phyloP scores from a whole-genome alignment of 176 grass and related monocot genomes.

The Panicum miliaceum region DNA sequence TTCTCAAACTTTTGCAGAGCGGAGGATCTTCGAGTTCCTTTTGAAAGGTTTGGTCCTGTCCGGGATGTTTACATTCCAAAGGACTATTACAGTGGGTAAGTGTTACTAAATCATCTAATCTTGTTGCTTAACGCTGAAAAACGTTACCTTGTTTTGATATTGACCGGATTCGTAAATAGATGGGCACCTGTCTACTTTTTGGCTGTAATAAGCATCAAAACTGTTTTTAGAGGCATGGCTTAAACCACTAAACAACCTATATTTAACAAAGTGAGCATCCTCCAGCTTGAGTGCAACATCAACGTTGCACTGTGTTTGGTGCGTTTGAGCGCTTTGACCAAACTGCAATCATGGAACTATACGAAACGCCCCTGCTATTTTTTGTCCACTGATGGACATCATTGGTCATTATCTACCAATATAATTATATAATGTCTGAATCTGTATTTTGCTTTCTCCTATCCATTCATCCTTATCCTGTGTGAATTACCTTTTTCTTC shows the following conservation, averaged over 20 bases:
- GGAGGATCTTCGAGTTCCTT: conserved; percentile 81
- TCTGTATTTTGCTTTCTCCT: conserved; percentile 21
- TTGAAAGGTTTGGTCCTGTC: conserved; percentile 95
- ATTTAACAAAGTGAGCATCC: neutral
- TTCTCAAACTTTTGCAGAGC: conserved; percentile 44
- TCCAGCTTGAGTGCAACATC: neutral
- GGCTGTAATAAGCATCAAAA: neutral
- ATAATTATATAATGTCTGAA: neutral
- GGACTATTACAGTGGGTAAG: conserved; percentile 86
- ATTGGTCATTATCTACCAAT: conserved; percentile 1
- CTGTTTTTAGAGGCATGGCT: neutral
- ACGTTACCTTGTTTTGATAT: neutral
- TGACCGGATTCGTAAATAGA: neutral
- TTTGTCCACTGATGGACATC: neutral
- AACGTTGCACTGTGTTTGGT: neutral
- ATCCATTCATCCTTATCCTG: conserved; percentile 25
- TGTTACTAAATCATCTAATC: conserved; percentile 5
- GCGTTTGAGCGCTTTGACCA: neutral
- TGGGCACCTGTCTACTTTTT: neutral
- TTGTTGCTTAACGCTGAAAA: neutral
- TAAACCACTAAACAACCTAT: neutral
- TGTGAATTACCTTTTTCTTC: conserved; percentile 50
- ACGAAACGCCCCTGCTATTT: neutral
- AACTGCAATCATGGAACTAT: too few relatives aligned
- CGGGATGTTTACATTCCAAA: conserved; percentile 93